Evolutionary conservation across 1,139 yeast genomes (phyloP).

Genomic region (Barnettozyma hawaiiensis): DNA sequence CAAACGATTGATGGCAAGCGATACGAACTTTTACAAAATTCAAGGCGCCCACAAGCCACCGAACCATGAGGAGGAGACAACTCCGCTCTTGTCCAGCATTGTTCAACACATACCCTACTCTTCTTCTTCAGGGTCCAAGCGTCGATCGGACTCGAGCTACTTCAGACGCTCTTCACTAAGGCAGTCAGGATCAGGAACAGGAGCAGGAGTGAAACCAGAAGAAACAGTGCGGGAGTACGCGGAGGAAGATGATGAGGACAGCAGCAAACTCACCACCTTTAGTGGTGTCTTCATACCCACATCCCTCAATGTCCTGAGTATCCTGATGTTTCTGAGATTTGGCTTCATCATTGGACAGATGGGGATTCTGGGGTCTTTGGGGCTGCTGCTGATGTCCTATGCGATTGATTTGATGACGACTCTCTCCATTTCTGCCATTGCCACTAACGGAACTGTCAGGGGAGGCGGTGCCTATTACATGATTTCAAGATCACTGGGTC

Average conservation of each 20-base stretch:
- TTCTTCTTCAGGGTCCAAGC: constrained; percentile 3
- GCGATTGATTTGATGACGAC: constrained; percentile 64
- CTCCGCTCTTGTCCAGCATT: constrained; percentile 22
- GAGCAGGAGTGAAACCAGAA: neutral
- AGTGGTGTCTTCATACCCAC: constrained; percentile 80
- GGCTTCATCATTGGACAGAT: constrained; percentile 77
- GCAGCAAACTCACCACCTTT: constrained; percentile 57
- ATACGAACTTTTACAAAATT: constrained; percentile 27
- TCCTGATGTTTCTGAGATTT: constrained; percentile 73
- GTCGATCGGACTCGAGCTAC: constrained; percentile 11
- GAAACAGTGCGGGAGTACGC: neutral
- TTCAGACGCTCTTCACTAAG: constrained; percentile 13
- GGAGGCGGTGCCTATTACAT: constrained; percentile 85
- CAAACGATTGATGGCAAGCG: constrained; percentile 3
- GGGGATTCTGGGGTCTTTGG: constrained; percentile 62
- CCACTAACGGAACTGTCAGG: constrained; percentile 76
- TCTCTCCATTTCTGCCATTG: constrained; percentile 68
- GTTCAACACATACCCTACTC: constrained; percentile 1
- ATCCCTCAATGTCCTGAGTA: constrained; percentile 68
- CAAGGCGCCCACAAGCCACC: constrained; percentile 30
- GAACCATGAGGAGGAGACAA: constrained; percentile 19
- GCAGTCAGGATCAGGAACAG: too few species aligned
- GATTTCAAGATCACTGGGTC: constrained; percentile 75
- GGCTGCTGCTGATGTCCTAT: constrained; percentile 55
- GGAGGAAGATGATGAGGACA: neutral